phyloP scores from a whole-genome alignment of 2,329 filamentous ascomycete genomes.

The Taxawa tesnikishii region DNA sequence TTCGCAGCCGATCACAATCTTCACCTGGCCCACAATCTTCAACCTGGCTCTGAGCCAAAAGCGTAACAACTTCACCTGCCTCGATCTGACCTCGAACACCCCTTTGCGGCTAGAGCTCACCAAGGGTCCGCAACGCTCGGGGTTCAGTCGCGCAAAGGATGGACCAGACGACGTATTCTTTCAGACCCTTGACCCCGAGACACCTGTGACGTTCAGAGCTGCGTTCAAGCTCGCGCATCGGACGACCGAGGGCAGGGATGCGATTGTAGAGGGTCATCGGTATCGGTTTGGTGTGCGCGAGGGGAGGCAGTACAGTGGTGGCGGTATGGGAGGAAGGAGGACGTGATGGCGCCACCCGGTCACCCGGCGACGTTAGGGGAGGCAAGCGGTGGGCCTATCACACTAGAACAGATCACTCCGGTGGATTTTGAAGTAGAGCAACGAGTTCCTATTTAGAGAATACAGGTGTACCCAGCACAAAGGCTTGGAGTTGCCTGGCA shows the following conservation, averaged over 20 bases:
- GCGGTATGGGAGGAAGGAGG: conserved; percentile 1
- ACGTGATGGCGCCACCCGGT: conserved; percentile 3
- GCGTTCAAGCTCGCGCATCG: conserved; percentile 2
- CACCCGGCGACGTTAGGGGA: background rate
- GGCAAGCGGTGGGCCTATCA: conserved; percentile 3
- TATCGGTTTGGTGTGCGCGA: conserved; percentile 4
- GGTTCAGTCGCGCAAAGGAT: background rate
- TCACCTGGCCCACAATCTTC: conserved; percentile 8
- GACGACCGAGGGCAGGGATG: background rate
- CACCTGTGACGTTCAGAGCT: conserved; percentile 1
- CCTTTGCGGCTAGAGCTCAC: conserved; percentile 3
- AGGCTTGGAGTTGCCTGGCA: too few relatives aligned
- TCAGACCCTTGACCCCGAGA: conserved; percentile 1
- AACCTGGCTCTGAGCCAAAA: conserved; percentile 7
- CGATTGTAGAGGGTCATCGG: conserved; percentile 3
- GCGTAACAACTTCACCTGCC: conserved; percentile 8
- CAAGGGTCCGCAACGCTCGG: conserved; percentile 1
- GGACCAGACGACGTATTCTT: conserved; percentile 5
- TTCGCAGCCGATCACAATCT: conserved; percentile 16
- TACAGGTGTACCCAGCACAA: too few relatives aligned
- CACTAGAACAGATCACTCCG: background rate
- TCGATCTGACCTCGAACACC: conserved; percentile 4
- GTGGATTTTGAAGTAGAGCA: conserved; percentile 4
- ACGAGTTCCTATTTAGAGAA: too few relatives aligned
- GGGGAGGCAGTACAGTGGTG: conserved; percentile 1